phyloP scores from a whole-genome alignment of 306 rosid species.

The Ormosia emarginata region DNA sequence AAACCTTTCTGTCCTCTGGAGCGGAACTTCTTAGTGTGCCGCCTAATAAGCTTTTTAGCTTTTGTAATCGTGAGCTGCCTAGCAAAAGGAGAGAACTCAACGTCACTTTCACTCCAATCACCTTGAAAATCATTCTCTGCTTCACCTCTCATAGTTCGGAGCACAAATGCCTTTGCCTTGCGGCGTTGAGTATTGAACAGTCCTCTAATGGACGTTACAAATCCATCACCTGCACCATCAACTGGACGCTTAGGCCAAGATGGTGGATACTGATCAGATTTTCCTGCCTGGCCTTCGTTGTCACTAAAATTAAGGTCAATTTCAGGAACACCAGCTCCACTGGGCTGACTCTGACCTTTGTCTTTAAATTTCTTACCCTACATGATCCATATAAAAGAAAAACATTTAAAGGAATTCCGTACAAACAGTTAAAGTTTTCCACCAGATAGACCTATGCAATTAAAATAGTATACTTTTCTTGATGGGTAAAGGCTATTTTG shows the following conservation, averaged over 20 bases:
- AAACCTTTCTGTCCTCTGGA: constrained; percentile 85
- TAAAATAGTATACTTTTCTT: not conserved
- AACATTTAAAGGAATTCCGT: not conserved
- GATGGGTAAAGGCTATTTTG: not conserved
- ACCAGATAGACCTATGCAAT: not conserved
- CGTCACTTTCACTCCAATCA: constrained; percentile 96
- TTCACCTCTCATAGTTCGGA: constrained; percentile 96
- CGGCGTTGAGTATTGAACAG: constrained; percentile 89
- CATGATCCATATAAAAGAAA: constrained; percentile 21
- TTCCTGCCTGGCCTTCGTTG: constrained; percentile 74
- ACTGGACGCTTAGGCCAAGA: constrained; percentile 84
- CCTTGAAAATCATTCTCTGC: constrained; percentile 88
- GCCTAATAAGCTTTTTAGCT: constrained; percentile 86
- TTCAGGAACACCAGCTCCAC: constrained; percentile 66
- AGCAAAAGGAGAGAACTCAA: constrained; percentile 85
- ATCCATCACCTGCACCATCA: constrained; percentile 99
- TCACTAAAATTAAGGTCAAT: constrained; percentile 87
- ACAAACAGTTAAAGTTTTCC: constrained; percentile 4
- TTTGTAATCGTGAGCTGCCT: constrained; percentile 91
- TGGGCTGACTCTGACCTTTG: constrained; percentile 69
- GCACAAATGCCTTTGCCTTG: constrained; percentile 91
- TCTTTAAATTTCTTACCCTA: constrained; percentile 95
- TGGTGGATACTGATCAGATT: constrained; percentile 68
- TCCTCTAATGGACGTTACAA: constrained; percentile 93
- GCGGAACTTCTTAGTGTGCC: constrained; percentile 91